These are phyloP conservation scores for Hypoxylon perforatum DNA, from an alignment of 495 filamentous ascomycete species.

Conservation along the genomic window DNA sequence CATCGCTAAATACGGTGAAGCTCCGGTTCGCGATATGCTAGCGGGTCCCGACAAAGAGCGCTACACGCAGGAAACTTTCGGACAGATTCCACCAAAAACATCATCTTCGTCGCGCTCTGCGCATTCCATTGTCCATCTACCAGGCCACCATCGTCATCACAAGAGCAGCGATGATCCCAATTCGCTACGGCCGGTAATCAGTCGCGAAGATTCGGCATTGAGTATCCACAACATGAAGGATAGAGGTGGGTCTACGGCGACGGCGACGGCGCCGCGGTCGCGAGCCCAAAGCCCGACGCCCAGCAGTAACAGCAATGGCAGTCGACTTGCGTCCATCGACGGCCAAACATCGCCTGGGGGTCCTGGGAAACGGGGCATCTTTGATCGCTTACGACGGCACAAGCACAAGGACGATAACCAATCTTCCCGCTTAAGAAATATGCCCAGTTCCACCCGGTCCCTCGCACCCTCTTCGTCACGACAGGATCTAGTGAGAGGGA, in stretches of 20 bases:
- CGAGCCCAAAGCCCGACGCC: conserved; percentile 82
- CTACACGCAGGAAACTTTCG: conserved; percentile 58
- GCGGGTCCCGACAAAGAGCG: conserved; percentile 77
- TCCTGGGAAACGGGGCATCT: conserved; percentile 71
- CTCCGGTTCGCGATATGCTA: conserved; percentile 79
- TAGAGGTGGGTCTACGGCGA: conserved; percentile 55
- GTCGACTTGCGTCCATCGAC: conserved; percentile 57
- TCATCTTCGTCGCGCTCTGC: conserved; percentile 64
- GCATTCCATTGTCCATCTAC: conserved; percentile 65
- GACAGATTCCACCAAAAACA: conserved; percentile 58
- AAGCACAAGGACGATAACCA: conserved; percentile 69
- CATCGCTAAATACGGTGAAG: conserved; percentile 83
- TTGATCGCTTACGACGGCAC: conserved; percentile 71
- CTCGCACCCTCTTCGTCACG: conserved; percentile 59
- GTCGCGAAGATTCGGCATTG: conserved; percentile 74
- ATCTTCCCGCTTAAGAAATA: conserved; percentile 59
- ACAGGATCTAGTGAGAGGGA: conserved; percentile 62
- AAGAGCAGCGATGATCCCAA: conserved; percentile 79
- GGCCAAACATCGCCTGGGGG: conserved; percentile 70
- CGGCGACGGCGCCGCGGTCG: conserved; percentile 53
- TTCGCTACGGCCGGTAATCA: conserved; percentile 69
- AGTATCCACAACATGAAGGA: conserved; percentile 60
- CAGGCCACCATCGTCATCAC: conserved; percentile 78
- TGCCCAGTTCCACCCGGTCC: conserved; percentile 66
- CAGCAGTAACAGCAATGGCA: conserved; percentile 69